Evolutionary conservation across 2,329 filamentous ascomycete species (phyloP).

Genomic region (Colletotrichum nymphaeae): DNA sequence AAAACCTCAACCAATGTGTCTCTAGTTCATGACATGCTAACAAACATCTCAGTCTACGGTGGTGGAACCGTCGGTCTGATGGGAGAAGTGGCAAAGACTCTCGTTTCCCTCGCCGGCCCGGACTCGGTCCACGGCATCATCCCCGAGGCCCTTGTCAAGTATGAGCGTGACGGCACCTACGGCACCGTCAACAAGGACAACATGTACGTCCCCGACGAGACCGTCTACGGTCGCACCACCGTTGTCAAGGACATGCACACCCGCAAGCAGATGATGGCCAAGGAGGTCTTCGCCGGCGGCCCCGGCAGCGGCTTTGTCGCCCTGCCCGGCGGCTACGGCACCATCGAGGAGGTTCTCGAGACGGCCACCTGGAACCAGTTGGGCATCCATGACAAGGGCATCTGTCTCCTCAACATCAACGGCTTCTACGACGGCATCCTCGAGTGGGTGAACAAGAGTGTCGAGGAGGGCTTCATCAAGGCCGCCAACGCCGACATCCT

Average conservation of each 20-base stretch:
- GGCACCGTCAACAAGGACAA: constrained; percentile 56
- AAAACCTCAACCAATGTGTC: not conserved
- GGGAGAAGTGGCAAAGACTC: constrained; percentile 90
- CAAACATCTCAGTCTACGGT: constrained; percentile 77
- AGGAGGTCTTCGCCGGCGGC: constrained; percentile 84
- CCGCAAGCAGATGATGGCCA: constrained; percentile 92
- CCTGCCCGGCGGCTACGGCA: constrained; percentile 90
- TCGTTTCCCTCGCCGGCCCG: constrained; percentile 86
- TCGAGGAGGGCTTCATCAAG: constrained; percentile 81
- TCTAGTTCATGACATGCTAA: constrained; percentile 9
- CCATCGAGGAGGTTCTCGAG: constrained; percentile 95
- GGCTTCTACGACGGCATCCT: constrained; percentile 93
- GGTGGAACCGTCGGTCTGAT: constrained; percentile 95
- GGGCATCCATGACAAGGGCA: constrained; percentile 85
- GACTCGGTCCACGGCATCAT: constrained; percentile 92
- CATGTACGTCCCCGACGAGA: constrained; percentile 71
- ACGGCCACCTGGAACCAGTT: constrained; percentile 95
- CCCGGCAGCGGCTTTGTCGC: constrained; percentile 91
- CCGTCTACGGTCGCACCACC: constrained; percentile 83
- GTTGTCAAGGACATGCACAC: constrained; percentile 97
- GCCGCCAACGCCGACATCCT: constrained; percentile 79
- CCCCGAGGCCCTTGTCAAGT: constrained; percentile 83
- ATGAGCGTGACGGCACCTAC: constrained; percentile 76
- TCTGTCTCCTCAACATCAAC: constrained; percentile 87
- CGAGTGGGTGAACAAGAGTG: constrained; percentile 81